phyloP scores from a whole-genome alignment of 2,329 filamentous ascomycete genomes.

The Helminthosporium solani region DNA sequence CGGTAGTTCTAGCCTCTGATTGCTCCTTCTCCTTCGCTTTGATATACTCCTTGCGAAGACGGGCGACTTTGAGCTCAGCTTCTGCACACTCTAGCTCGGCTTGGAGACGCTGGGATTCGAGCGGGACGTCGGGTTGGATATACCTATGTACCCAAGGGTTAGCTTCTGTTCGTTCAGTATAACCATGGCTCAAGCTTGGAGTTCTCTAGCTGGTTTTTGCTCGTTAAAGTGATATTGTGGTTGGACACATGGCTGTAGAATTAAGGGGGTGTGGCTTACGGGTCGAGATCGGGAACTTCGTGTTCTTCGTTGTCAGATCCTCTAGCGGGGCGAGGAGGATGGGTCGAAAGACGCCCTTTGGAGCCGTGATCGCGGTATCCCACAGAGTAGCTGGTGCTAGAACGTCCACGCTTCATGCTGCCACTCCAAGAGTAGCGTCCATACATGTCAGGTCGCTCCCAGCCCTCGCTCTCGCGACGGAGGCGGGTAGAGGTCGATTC shows the following conservation, averaged over 20 bases:
- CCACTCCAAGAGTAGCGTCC: constrained; percentile 13
- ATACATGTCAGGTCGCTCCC: constrained; percentile 26
- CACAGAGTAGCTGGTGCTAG: background rate
- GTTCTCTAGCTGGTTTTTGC: too few relatives aligned
- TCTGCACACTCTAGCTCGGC: constrained; percentile 35
- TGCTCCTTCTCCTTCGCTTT: constrained; percentile 21
- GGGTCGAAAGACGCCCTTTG: background rate
- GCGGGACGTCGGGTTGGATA: constrained; percentile 13
- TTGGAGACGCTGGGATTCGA: constrained; percentile 28
- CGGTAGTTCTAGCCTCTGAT: too few relatives aligned
- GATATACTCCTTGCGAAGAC: constrained; percentile 23
- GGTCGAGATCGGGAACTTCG: background rate
- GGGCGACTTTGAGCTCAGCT: constrained; percentile 31
- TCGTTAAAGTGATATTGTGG: too few relatives aligned
- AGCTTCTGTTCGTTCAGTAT: background rate
- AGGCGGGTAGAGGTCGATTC: constrained; percentile 15
- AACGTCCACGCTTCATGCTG: constrained; percentile 4
- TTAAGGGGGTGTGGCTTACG: background rate
- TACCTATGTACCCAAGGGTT: background rate
- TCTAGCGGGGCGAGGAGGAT: constrained; percentile 5
- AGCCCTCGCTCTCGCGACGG: constrained; percentile 29
- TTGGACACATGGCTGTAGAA: background rate
- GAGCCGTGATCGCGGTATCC: background rate
- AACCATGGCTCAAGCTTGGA: too few relatives aligned
- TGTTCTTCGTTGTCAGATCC: constrained; percentile 8